Base-by-base conservation (phyloP, 192 early-diverging fungal genomes). In the Coemansia sp. region DNA sequence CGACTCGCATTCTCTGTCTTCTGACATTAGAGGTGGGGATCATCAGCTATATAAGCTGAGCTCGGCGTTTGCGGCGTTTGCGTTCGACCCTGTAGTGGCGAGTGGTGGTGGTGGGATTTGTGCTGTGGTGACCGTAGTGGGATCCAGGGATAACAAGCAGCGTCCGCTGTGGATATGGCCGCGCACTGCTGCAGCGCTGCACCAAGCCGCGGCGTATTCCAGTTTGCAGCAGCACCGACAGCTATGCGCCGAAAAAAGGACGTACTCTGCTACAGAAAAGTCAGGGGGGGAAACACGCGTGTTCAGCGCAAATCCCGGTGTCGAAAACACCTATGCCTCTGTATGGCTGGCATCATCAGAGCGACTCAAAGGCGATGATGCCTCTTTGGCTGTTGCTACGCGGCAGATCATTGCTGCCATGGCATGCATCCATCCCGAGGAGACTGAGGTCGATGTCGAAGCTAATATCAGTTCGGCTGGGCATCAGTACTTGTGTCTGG, bases 161-260 rank as follows among this genome's bases (percentile, higher is more conserved):
- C 12, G 51, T 35, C 70, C 79, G 43, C 64, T 40, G 49, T 75
- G 73, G 73, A 65, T 67, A 43, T 82, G 79, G 79, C 67, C 74
- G 0, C 59, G 60, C 29, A 70, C 22, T n/a, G 63, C 74, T 0
- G 42, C 79, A 19, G 40, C 53, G 31, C 62, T 76, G 31, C 36
- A 73, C 25, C 67, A 61, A 25, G 39, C 60, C 2, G 79, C 79
- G 1, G 65, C 79, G 9, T 56, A 59, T 29, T 73, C 79, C 25
- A 68, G 62, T 6, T n/a, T 72, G 59, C 62, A 62, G 35, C 59
- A 64, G 29, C 36, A 46, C 12, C 41, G 37, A 14, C 40, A 38
- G 20, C 53, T 71, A 20, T n/a, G 31, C 0, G 54, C 20, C 4
- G 76, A 79, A 32, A 24, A 37, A 5, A 31, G 14, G 6, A 39